Evolutionary conservation across 192 early-diverging fungal species (phyloP).

Genomic region (Podila epigama): DNA sequence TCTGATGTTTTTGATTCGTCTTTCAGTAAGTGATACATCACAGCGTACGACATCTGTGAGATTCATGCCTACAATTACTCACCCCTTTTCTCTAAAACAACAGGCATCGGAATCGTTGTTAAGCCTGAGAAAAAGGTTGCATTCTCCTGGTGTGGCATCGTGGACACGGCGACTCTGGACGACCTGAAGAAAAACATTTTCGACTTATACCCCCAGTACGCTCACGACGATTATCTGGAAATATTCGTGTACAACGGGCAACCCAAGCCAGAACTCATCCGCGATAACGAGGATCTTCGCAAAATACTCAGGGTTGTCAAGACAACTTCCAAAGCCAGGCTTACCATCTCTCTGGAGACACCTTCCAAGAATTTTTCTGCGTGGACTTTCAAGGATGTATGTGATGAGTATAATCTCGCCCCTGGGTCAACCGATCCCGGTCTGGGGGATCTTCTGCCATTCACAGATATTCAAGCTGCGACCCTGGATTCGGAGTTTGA

Average conservation of each 20-base stretch:
- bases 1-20: background rate
- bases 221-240: constrained; percentile 10
- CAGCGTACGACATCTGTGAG: background rate
- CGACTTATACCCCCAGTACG: constrained; percentile 8
- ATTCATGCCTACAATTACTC: background rate
- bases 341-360: constrained; percentile 7
- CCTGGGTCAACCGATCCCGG: background rate
- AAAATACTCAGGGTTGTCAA: constrained; percentile 5
- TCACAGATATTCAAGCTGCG: constrained; percentile 3
- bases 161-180: constrained; percentile 6
- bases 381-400: constrained; percentile 17
- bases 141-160: background rate
- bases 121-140: constrained; percentile 16
- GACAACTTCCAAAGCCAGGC: background rate
- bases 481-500: constrained; percentile 1
- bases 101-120: background rate
- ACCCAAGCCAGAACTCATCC: background rate
- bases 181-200: background rate
- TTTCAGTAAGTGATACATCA: background rate
- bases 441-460: background rate
- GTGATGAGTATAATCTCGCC: background rate
- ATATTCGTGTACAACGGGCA: constrained; percentile 11
- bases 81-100: background rate
- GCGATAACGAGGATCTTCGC: background rate
- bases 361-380: constrained; percentile 6